Conservation (phyloP, 2,329 filamentous ascomycete genomes). For the Coniochaeta ligniaria region DNA sequence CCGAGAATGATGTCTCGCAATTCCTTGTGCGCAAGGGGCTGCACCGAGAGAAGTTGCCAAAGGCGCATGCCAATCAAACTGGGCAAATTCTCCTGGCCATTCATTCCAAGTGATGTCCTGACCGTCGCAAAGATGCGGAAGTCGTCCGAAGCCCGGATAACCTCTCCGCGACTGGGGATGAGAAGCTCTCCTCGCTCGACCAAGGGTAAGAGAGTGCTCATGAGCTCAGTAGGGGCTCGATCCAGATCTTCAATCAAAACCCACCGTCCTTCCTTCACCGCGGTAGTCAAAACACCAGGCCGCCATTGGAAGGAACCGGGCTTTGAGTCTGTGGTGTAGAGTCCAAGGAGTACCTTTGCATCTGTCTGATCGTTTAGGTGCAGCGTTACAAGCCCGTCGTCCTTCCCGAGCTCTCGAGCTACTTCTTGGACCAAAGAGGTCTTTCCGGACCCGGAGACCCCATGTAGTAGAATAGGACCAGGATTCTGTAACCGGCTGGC, state of each 20-base stretch:
- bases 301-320: slow-evolving; percentile 91
- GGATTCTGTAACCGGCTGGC: slow-evolving; percentile 58
- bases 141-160: slow-evolving; percentile 70
- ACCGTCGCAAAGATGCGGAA: slow-evolving; percentile 93
- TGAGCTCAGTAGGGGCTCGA: slow-evolving; percentile 86
- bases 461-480: slow-evolving; percentile 73
- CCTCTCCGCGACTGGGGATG: slow-evolving; percentile 83
- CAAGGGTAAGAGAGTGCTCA: slow-evolving; percentile 85
- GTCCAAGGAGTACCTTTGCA: slow-evolving; percentile 88
- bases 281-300: slow-evolving; percentile 86
- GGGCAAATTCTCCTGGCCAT: slow-evolving; percentile 59
- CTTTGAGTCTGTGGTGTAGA: slow-evolving; percentile 83
- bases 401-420: slow-evolving; percentile 71
- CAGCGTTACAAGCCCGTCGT: slow-evolving; percentile 79
- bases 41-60: slow-evolving; percentile 72
- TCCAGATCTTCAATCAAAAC: slow-evolving; percentile 96
- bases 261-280: slow-evolving; percentile 91
- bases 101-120: slow-evolving; percentile 64
- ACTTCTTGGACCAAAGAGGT: slow-evolving; percentile 79
- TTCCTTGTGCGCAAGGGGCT: slow-evolving; percentile 60
- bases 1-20: slow-evolving; percentile 65
- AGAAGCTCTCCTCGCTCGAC: slow-evolving; percentile 89
- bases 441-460: slow-evolving; percentile 82
- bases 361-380: slow-evolving; percentile 98
- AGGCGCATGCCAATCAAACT: slow-evolving; percentile 76